Percentiles rank a stretch among this genome's conserved stretches.
phyloP scores from a whole-genome alignment of 495 filamentous ascomycete species.

The Tuber melanosporum region DNA sequence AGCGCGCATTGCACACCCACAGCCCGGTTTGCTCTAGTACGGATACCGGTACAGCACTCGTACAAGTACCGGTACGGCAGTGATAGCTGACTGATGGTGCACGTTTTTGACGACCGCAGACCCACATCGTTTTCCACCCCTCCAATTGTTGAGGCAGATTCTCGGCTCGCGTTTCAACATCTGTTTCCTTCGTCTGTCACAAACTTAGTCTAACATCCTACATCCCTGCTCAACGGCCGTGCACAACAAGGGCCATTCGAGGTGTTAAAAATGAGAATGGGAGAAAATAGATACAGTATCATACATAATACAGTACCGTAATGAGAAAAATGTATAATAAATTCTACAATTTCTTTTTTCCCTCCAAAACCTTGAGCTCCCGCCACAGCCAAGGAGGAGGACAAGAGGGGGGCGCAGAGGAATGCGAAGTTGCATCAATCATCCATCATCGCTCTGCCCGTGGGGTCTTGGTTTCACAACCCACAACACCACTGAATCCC shows the following conservation, averaged over 20 bases:
- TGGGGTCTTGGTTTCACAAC: background rate
- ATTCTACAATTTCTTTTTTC: slow-evolving; percentile 4
- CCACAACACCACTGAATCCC: background rate
- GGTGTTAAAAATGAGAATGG: background rate
- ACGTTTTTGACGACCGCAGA: background rate
- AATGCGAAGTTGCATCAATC: background rate
- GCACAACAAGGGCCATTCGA: slow-evolving; percentile 5
- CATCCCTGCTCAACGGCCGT: slow-evolving; percentile 26
- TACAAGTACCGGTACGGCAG: too few relatives aligned
- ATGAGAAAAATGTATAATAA: background rate
- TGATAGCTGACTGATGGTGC: background rate
- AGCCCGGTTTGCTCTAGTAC: background rate
- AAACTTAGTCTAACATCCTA: slow-evolving; percentile 18
- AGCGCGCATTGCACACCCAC: background rate
- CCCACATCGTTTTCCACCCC: background rate
- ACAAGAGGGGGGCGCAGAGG: background rate
- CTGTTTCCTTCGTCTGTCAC: slow-evolving; percentile 26
- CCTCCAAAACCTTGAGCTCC: background rate
- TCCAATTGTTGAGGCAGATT: slow-evolving; percentile 18
- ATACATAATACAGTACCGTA: background rate
- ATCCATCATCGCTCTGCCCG: background rate
- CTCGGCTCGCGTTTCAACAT: slow-evolving; percentile 38
- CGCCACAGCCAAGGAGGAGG: background rate
- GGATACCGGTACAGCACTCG: background rate
- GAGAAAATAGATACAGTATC: background rate